Evolutionary conservation across 2,329 filamentous ascomycete species (phyloP).

Genomic region (Colletotrichum lupini): DNA sequence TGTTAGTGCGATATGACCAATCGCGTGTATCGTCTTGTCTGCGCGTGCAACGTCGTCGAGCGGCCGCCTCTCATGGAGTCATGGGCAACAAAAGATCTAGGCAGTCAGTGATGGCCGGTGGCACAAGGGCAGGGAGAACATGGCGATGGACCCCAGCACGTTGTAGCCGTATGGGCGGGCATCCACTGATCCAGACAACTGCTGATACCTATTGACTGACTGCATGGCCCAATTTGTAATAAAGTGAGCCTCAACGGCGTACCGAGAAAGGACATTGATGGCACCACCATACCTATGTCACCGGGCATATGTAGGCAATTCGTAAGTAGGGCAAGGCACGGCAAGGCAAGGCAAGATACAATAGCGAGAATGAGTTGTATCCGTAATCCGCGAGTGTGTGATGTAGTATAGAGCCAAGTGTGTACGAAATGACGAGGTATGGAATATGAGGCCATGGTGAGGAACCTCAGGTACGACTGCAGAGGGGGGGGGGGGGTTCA

Average conservation of each 20-base stretch:
- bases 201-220: not conserved
- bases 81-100: not conserved
- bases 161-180: not conserved
- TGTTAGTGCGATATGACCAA: not conserved
- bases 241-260: not conserved
- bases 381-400: not conserved
- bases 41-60: not conserved
- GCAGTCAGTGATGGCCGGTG: not conserved
- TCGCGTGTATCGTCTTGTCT: not conserved
- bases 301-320: not conserved
- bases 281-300: not conserved
- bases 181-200: not conserved
- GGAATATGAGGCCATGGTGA: not conserved
- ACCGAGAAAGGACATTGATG: not conserved
- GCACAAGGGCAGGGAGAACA: not conserved
- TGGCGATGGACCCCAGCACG: not conserved
- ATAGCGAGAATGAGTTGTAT: no score
- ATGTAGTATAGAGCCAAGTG: not conserved
- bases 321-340: not conserved
- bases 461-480: not conserved
- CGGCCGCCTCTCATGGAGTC: no score
- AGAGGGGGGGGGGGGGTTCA: not conserved
- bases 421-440: no score
- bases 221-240: not conserved
- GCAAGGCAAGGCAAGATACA: not conserved